Evolutionary conservation across 2,329 filamentous ascomycete genomes (phyloP).

Genomic region (Clonostachys rosea): DNA sequence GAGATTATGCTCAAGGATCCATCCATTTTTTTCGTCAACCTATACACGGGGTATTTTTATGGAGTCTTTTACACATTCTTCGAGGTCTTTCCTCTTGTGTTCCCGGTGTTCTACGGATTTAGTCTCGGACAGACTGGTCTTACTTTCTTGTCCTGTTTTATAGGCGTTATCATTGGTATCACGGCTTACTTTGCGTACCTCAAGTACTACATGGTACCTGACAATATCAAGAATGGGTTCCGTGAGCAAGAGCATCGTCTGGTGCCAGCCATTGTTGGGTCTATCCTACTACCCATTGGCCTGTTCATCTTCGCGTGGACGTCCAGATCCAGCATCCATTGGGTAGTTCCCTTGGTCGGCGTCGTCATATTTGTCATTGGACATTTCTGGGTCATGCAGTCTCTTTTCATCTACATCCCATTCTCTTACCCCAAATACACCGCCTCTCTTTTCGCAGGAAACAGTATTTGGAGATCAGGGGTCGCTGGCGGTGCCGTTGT

Average conservation of each 20-base stretch:
- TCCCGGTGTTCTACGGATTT: conserved; percentile 35
- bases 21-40: conserved; percentile 31
- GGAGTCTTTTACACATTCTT: conserved; percentile 40
- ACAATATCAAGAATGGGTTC: conserved; percentile 17
- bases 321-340: conserved; percentile 13
- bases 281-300: conserved; percentile 23
- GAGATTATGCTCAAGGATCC: conserved; percentile 30
- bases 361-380: conserved; percentile 24
- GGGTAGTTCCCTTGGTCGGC: conserved; percentile 28
- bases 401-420: conserved; percentile 28
- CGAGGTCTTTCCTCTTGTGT: conserved; percentile 41
- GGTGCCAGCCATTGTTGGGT: conserved; percentile 28
- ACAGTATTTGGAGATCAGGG: conserved; percentile 42
- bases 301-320: conserved; percentile 34
- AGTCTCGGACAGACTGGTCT: conserved; percentile 32
- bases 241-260: conserved; percentile 6
- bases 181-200: conserved; percentile 15
- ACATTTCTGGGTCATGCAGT: conserved; percentile 16
- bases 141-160: conserved; percentile 33
- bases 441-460: conserved; percentile 45
- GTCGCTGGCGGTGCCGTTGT: conserved; percentile 49
- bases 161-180: conserved; percentile 27
- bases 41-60: conserved; percentile 35
- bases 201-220: neutral
- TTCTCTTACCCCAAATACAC: conserved; percentile 40